Evolutionary conservation across 1,139 yeast species (phyloP).

Genomic region (Yarrowia galli): DNA sequence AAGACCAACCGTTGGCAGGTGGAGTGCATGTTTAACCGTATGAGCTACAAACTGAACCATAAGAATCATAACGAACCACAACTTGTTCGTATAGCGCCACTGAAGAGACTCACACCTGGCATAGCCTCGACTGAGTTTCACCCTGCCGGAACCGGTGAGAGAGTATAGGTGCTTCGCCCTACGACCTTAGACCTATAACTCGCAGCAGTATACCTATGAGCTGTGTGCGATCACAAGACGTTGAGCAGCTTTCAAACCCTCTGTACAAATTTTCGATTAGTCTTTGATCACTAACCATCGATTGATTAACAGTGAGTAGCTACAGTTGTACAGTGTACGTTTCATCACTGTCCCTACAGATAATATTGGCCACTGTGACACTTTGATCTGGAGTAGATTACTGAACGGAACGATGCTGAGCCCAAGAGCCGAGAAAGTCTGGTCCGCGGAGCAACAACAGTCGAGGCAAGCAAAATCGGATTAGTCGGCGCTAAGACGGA

Average conservation of each 20-base stretch:
- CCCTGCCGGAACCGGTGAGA: background rate
- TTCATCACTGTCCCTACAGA: slow-evolving; percentile 7
- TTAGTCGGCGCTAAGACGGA: background rate
- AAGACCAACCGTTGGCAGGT: slow-evolving; percentile 27
- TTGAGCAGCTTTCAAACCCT: slow-evolving; percentile 15
- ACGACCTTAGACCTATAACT: background rate
- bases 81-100: too few relatives aligned
- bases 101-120: background rate
- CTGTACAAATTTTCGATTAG: background rate
- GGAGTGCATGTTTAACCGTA: slow-evolving; percentile 3
- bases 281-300: background rate
- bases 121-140: background rate
- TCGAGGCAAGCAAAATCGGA: background rate
- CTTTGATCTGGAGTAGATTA: slow-evolving; percentile 27
- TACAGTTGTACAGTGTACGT: slow-evolving; percentile 2
- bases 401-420: background rate
- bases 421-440: background rate
- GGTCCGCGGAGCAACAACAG: slow-evolving; percentile 7
- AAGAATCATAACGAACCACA: background rate
- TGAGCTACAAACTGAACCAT: background rate
- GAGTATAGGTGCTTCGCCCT: slow-evolving; percentile 13
- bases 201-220: slow-evolving; percentile 13
- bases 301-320: too few relatives aligned
- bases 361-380: background rate
- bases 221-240: slow-evolving; percentile 2